phyloP scores from a whole-genome alignment of 305 asterid genomes.

The Andrographis paniculata region DNA sequence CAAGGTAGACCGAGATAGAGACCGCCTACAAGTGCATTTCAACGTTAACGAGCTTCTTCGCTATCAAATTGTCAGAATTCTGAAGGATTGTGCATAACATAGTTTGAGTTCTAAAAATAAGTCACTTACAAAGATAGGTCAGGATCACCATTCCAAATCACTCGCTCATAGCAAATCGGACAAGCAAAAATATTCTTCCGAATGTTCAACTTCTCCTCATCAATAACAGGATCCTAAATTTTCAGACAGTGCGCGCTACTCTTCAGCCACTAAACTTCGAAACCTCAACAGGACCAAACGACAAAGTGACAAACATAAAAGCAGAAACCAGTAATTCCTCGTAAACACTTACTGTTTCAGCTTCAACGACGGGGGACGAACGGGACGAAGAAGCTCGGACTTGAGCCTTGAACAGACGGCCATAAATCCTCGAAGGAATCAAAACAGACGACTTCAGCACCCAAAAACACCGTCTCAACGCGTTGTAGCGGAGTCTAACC shows the following conservation, averaged over 20 bases:
- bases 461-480: neutral
- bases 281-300: neutral
- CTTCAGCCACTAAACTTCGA: neutral
- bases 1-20: constrained; percentile 30
- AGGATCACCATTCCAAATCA: constrained; percentile 32
- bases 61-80: neutral
- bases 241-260: neutral
- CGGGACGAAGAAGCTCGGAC: neutral
- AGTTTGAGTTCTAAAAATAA: constrained; percentile 5
- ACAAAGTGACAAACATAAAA: neutral
- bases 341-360: neutral
- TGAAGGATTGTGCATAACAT: neutral
- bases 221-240: constrained; percentile 33
- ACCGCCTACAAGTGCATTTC: constrained; percentile 31
- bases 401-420: neutral
- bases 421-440: neutral
- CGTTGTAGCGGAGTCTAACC: neutral
- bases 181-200: constrained; percentile 43
- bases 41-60: neutral
- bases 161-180: constrained; percentile 59
- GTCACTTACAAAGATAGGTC: constrained; percentile 40
- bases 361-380: neutral
- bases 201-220: constrained; percentile 32
- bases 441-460: neutral
- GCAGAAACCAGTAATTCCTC: neutral